A percentile compares a stretch with the other conserved stretches of the same genome.
These are phyloP conservation scores for Mortierella hygrophila DNA, from an alignment of 192 early-diverging fungal species.

Conservation along the genomic window DNA sequence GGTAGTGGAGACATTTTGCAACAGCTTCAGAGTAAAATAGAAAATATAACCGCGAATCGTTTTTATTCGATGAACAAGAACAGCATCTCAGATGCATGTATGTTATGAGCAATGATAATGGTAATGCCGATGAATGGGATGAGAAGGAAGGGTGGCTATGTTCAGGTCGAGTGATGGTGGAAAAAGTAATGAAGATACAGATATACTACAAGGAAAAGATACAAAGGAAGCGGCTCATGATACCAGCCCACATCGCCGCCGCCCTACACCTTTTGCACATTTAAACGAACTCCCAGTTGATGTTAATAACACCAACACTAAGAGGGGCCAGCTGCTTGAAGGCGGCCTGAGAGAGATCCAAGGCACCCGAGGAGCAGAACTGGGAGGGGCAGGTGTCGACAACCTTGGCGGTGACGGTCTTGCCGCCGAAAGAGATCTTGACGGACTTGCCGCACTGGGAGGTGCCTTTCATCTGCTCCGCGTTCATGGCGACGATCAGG, in stretches of 20 bases:
- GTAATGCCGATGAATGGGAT: neutral
- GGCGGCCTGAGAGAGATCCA: conserved; percentile 56
- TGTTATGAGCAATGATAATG: neutral
- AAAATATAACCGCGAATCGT: neutral
- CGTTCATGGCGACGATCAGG: conserved; percentile 62
- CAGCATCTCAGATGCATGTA: neutral
- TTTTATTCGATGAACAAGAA: neutral
- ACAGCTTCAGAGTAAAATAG: too few species aligned
- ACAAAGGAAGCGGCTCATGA: too few species aligned
- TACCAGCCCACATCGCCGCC: too few species aligned
- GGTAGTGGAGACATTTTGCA: too few species aligned
- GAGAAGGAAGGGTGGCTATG: neutral
- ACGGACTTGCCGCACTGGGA: conserved; percentile 56
- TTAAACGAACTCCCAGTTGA: conserved; percentile 52
- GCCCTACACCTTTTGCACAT: conserved; percentile 1
- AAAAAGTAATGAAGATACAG: neutral
- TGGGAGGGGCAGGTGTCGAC: conserved; percentile 61
- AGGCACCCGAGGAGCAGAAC: conserved; percentile 40
- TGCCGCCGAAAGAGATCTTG: conserved; percentile 37
- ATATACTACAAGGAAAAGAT: neutral
- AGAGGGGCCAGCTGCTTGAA: conserved; percentile 52
- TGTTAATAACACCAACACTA: conserved; percentile 44
- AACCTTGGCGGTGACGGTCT: conserved; percentile 44
- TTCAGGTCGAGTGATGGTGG: neutral
- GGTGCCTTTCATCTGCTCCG: conserved; percentile 47